Conservation (phyloP, 2,329 filamentous ascomycete species). For the Chrysoporthe cubensis region DNA sequence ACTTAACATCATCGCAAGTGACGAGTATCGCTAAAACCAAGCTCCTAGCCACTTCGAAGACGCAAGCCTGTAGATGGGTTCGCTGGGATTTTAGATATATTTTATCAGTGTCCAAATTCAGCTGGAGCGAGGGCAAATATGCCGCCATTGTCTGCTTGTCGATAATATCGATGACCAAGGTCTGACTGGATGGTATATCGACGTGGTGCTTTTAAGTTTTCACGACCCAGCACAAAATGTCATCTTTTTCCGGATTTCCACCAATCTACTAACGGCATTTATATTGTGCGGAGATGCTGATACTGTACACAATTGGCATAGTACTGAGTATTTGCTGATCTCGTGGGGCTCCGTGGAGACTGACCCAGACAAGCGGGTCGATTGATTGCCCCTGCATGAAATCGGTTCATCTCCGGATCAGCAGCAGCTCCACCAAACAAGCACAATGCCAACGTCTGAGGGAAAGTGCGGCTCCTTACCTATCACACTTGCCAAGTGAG, state of each 20-base stretch:
- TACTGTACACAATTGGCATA: not conserved
- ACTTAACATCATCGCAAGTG: not conserved
- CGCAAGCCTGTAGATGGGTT: not conserved
- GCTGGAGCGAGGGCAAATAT: not conserved
- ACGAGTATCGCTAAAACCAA: not conserved
- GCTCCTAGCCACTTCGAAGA: not conserved
- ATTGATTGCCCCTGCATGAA: not conserved
- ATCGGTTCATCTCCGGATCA: slow-evolving; percentile 2
- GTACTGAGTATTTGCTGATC: not conserved
- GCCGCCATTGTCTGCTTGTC: not conserved
- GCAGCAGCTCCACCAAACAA: slow-evolving; percentile 3
- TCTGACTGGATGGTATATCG: not conserved
- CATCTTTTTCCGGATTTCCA: not conserved
- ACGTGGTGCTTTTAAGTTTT: not conserved
- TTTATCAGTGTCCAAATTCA: not conserved
- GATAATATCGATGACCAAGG: not conserved
- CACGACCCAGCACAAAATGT: not conserved
- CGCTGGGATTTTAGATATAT: not conserved
- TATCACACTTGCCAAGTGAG: not conserved
- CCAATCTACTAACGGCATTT: not conserved
- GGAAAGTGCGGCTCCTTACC: not conserved
- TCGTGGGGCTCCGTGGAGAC: not conserved
- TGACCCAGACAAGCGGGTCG: not conserved
- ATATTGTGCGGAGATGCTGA: not conserved
- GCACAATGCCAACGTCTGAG: not conserved